Conservation (phyloP, 108 stramenopile species). For the Chaetoceros muelleri region DNA sequence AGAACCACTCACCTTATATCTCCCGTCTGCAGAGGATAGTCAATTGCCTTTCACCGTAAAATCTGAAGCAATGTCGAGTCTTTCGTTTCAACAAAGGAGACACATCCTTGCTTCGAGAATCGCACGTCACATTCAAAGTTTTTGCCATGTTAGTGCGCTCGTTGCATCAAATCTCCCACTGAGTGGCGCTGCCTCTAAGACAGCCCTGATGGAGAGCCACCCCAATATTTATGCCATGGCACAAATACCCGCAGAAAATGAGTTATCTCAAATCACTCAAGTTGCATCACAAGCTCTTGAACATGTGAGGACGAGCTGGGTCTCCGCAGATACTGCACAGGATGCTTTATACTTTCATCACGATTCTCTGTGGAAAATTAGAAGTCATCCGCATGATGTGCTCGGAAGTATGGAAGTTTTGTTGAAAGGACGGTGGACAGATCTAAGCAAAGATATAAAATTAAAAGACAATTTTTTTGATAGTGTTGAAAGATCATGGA, state of each 20-base stretch:
- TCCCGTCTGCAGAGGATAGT: background rate
- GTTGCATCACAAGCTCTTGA: slow-evolving; percentile 49
- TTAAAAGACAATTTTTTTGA: slow-evolving; percentile 59
- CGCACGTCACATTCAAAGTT: slow-evolving; percentile 40
- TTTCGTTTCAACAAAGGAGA: slow-evolving; percentile 75
- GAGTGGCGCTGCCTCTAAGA: background rate
- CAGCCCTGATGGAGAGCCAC: background rate
- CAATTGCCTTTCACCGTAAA: slow-evolving; percentile 7
- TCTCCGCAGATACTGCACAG: slow-evolving; percentile 73
- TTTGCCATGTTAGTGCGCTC: slow-evolving; percentile 60
- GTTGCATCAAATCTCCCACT: slow-evolving; percentile 1
- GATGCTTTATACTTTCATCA: slow-evolving; percentile 85
- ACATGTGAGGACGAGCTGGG: slow-evolving; percentile 53
- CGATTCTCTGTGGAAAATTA: slow-evolving; percentile 49
- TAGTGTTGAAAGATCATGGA: slow-evolving; percentile 40
- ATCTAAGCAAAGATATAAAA: slow-evolving; percentile 58
- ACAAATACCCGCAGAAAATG: background rate
- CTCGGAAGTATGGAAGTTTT: slow-evolving; percentile 57
- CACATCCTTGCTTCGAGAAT: slow-evolving; percentile 71
- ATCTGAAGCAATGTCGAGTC: slow-evolving; percentile 57
- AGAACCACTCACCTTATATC: slow-evolving; percentile 11
- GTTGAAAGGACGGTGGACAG: slow-evolving; percentile 34
- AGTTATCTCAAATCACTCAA: slow-evolving; percentile 24
- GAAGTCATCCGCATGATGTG: slow-evolving; percentile 62
- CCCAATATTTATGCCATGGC: background rate